A percentile compares a stretch with the other conserved stretches of the same genome.
These are phyloP conservation scores for Podospora appendiculata DNA, from an alignment of 495 filamentous ascomycete species.

Conservation along the genomic window DNA sequence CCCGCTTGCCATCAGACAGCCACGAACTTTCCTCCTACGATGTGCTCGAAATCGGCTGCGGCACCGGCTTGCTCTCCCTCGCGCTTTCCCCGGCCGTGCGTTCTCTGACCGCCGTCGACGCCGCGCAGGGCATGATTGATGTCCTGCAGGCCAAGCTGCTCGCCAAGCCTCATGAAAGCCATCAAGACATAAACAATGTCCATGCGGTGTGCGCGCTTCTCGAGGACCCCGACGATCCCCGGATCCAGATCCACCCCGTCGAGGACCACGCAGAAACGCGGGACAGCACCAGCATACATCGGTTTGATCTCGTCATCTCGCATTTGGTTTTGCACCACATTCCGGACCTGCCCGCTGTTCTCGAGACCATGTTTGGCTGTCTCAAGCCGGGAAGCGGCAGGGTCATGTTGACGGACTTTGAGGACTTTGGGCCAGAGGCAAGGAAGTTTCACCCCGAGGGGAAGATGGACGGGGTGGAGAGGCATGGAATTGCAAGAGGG, in stretches of 20 bases:
- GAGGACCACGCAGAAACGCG: background rate
- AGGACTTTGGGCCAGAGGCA: constrained; percentile 47
- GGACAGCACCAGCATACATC: background rate
- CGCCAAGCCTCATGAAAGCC: background rate
- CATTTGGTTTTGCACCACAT: constrained; percentile 52
- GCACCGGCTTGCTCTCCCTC: constrained; percentile 47
- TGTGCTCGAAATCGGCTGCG: constrained; percentile 51
- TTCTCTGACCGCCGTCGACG: constrained; percentile 42
- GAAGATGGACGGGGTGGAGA: constrained; percentile 45
- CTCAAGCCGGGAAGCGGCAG: constrained; percentile 31
- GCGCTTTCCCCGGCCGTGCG: constrained; percentile 32
- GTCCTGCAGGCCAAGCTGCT: constrained; percentile 35
- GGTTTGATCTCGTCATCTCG: constrained; percentile 41
- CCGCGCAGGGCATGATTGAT: constrained; percentile 45
- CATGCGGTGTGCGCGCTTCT: constrained; percentile 10
- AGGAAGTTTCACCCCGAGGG: constrained; percentile 40
- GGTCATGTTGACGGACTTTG: constrained; percentile 48
- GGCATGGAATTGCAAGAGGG: constrained; percentile 40
- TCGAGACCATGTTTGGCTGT: constrained; percentile 33
- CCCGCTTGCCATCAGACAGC: constrained; percentile 8
- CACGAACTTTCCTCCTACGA: constrained; percentile 14
- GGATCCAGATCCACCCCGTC: constrained; percentile 11
- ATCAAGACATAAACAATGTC: constrained; percentile 6
- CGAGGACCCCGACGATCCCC: constrained; percentile 15
- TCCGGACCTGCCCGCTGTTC: constrained; percentile 29